Base-by-base conservation (phyloP, 768 basidiomycete species). In the Lactarius hatsudake region DNA sequence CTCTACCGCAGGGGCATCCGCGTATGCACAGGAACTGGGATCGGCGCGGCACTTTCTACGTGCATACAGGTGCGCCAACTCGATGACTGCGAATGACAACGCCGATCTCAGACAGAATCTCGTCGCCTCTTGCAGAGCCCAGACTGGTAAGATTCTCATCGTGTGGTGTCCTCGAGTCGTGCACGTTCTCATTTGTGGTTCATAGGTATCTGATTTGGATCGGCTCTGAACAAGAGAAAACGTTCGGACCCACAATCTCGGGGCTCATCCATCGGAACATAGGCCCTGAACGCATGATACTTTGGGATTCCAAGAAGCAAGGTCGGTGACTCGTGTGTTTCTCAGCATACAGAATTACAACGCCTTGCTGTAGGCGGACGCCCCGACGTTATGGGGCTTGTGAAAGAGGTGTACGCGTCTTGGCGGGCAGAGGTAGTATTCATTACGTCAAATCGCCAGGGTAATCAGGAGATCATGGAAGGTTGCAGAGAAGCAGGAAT, bases 361-460 rank as follows among this genome's bases (percentile, higher is more conserved):
- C 26, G 3, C 40, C 18, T 8, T 28, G 9, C 23, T 59, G 20
- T 40, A 62, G 88, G 89, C 64, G 88, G 89, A 18, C 85, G 90
- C 65, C 90, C 90, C 17, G 89, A 92, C 70, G 83, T 86, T 26
- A 89, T 91, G 87, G 87, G 90, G 74, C 76, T 93, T 62, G 74
- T 92, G 73, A 86, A 84, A 72, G 88, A 92, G 67, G 83, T 81
- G 3, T 90, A 89, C 71, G 75, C 82, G 32, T 82, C 81, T 54
- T 93, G 88, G 87, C 80, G 85, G 51, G 90, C 90, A 2, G 90
- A 93, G 79, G 87, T 93, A 55, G 86, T 92, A 32, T 90, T 93
- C 76, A 89, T 93, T 75, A 93, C 90, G 9, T 91, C 90, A n/a
- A 93, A 93, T 78, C 88, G 83, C 71, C 81, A 86, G 48, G 90